Percentiles rank a stretch among this genome's conserved stretches.
phyloP scores from a whole-genome alignment of 805 yeast species.

The Yamadazyma endophytica region DNA sequence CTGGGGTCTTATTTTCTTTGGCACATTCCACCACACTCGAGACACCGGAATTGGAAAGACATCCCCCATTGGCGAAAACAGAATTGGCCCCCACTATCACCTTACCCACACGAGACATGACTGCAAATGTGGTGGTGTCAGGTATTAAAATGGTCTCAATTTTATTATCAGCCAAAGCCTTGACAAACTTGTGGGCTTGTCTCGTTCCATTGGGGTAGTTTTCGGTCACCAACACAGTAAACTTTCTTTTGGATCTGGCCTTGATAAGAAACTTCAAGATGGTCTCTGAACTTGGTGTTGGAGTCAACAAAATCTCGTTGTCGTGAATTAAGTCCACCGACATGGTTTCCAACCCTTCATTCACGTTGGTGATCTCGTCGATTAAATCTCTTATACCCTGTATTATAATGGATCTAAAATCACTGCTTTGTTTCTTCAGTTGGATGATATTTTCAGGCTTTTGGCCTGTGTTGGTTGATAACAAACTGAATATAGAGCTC shows the following conservation, averaged over 20 bases:
- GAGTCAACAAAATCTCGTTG: slow-evolving; percentile 77
- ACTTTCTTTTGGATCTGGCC: slow-evolving; percentile 85
- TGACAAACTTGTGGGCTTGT: slow-evolving; percentile 75
- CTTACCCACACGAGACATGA: slow-evolving; percentile 96
- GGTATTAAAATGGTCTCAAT: slow-evolving; percentile 90
- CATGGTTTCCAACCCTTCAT: slow-evolving; percentile 87
- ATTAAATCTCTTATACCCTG: slow-evolving; percentile 90
- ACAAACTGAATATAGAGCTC: slow-evolving; percentile 81
- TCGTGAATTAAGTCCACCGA: slow-evolving; percentile 93
- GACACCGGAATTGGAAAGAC: slow-evolving; percentile 84
- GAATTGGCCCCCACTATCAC: slow-evolving; percentile 90
- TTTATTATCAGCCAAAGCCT: slow-evolving; percentile 73
- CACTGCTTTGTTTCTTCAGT: slow-evolving; percentile 47
- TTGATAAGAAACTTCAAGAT: slow-evolving; percentile 81
- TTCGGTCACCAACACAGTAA: slow-evolving; percentile 89
- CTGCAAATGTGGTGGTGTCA: slow-evolving; percentile 88
- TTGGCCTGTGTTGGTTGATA: slow-evolving; percentile 42
- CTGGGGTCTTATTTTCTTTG: slow-evolving; percentile 92
- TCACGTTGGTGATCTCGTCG: slow-evolving; percentile 85
- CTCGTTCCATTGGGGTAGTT: slow-evolving; percentile 85
- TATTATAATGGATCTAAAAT: slow-evolving; percentile 77
- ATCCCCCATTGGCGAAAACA: slow-evolving; percentile 95
- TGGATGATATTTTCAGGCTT: slow-evolving; percentile 15
- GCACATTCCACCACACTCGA: slow-evolving; percentile 95
- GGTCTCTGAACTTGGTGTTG: slow-evolving; percentile 92